Base-by-base conservation (phyloP, 176 grass and related monocot genomes). In the Cenchrus americanus region DNA sequence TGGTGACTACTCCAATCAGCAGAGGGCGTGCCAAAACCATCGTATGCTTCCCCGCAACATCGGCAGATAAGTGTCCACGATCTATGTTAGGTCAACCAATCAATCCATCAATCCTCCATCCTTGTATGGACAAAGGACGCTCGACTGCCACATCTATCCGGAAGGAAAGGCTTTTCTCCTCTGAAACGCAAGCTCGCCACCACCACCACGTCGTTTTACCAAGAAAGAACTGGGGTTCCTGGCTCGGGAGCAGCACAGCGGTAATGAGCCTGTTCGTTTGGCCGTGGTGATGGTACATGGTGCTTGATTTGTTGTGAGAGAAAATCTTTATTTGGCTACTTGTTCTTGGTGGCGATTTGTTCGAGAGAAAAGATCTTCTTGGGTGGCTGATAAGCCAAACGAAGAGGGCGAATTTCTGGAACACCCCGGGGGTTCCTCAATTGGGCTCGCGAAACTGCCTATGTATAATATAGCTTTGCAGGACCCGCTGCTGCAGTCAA, bases 211-310 rank as follows among this genome's bases (percentile, higher is more conserved):
- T 34, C 72, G n/a, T 1, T 21, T 59, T 75, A 61, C 1, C 27
- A 73, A 51, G 15, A 90, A 86, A n/a, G 5, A 66, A 26, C 66
- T 42, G 24, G 79, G 79, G 40, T 34, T 48, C 34, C 46, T 57
- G 48, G 57, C 0, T 58, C 17, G 32, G 5, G 23, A 7, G 18
- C n/a, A 21, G 18, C 10, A 30, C n/a, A n/a, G n/a, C n/a, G n/a
- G n/a, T n/a, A n/a, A n/a, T n/a, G n/a, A n/a, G n/a, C n/a, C n/a
- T n/a, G n/a, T n/a, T n/a, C n/a, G n/a, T n/a, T n/a, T n/a, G n/a
- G n/a, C n/a, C n/a, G n/a, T n/a, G n/a, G n/a, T n/a, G n/a, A n/a
- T n/a, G n/a, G n/a, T n/a, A n/a, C n/a, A n/a, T n/a, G n/a, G n/a
- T n/a, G n/a, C n/a, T n/a, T n/a, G n/a, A n/a, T n/a, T n/a, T n/a